Evolutionary conservation across 805 yeast species (phyloP).

Genomic region (Saccharomycopsis babjevae): DNA sequence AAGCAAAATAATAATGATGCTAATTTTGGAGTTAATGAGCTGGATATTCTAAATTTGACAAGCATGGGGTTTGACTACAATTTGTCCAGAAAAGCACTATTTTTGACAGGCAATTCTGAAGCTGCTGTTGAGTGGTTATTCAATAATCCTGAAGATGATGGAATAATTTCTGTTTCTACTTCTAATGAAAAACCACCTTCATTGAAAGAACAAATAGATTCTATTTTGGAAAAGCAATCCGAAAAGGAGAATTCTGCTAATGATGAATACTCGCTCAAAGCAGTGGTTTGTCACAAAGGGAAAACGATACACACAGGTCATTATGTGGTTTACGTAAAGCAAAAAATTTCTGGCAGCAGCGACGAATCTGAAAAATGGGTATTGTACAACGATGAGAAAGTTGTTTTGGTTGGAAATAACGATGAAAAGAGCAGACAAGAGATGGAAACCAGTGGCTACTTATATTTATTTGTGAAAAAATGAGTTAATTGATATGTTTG

Average conservation of each 20-base stretch:
- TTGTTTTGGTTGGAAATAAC: conserved; percentile 40
- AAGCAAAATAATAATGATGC: conserved; percentile 12
- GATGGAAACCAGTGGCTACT: conserved; percentile 36
- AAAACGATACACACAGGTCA: conserved; percentile 86
- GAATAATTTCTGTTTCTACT: conserved; percentile 31
- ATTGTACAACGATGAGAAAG: conserved; percentile 83
- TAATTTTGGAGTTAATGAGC: conserved; percentile 24
- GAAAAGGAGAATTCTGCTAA: conserved; percentile 18
- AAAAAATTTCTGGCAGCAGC: conserved; percentile 22
- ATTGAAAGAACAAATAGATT: conserved; percentile 13
- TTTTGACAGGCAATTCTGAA: conserved; percentile 50
- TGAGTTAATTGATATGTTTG: background rate
- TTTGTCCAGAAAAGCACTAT: conserved; percentile 65
- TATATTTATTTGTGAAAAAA: conserved; percentile 30
- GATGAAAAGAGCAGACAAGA: conserved; percentile 24
- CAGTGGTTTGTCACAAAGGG: conserved; percentile 83
- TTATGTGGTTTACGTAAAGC: conserved; percentile 67
- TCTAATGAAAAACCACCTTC: conserved; percentile 13
- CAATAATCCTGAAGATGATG: conserved; percentile 68
- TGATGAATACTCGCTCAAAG: conserved; percentile 40
- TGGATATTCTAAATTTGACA: conserved; percentile 36
- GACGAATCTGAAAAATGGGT: conserved; percentile 49
- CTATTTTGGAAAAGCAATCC: background rate
- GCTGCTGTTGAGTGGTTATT: conserved; percentile 90
- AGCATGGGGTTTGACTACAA: conserved; percentile 71